Conservation (phyloP, 1,284 basidiomycete species). For the Cutaneotrichosporon sp. region DNA sequence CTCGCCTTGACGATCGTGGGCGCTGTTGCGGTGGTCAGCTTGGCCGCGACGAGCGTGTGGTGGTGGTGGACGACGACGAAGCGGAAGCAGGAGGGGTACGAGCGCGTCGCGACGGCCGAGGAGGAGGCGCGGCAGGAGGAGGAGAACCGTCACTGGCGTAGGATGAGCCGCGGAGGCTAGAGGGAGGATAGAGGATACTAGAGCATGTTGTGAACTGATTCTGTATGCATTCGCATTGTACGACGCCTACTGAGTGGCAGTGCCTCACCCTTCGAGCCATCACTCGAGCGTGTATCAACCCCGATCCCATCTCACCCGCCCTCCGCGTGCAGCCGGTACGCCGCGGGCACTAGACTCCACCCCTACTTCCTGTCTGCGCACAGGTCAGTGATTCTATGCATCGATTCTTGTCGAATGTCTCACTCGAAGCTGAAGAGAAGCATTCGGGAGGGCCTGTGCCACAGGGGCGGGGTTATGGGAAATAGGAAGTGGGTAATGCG, state of each 20-base stretch:
- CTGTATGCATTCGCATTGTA: conserved; percentile 5
- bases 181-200: background rate
- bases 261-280: background rate
- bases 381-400: background rate
- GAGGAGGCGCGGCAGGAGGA: conserved; percentile 18
- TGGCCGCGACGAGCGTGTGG: conserved; percentile 62
- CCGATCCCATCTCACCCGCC: background rate
- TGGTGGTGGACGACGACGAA: conserved; percentile 59
- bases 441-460: background rate
- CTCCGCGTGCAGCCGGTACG: too few species aligned
- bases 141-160: conserved; percentile 19
- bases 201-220: background rate
- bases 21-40: conserved; percentile 60
- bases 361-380: too few species aligned
- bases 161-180: conserved; percentile 11
- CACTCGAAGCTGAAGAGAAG: too few species aligned
- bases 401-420: background rate
- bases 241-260: background rate
- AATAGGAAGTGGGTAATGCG: background rate
- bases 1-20: conserved; percentile 56
- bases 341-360: too few species aligned
- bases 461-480: conserved; percentile 1
- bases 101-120: conserved; percentile 16
- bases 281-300: background rate
- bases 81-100: conserved; percentile 18